Evolutionary conservation across 305 asterid species (phyloP), one percentile per base, ranked within the genome.

Genomic region (Fraxinus nigra): DNA sequence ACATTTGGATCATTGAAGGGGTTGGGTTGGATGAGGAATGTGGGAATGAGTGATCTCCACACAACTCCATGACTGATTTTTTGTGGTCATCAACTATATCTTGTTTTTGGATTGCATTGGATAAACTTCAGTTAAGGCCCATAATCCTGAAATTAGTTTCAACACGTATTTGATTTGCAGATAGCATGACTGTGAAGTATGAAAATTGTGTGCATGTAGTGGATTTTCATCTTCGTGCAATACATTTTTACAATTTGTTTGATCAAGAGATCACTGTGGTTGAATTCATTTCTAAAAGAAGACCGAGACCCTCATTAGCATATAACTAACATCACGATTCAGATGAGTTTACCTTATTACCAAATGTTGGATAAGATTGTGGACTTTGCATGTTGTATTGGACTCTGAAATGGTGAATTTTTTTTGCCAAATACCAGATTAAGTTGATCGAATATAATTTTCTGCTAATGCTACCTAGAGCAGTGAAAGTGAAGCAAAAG

Each of bases 331-430:
- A n/a, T 28, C 22, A 76, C 61, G 61, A 69, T 33, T 48, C 40
- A 43, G 46, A 20, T 32, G 28, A n/a, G 33, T 65, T 65, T 75
- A 51, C 73, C 38, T 46, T 20, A 26, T 63, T 40, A 18, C 54
- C 22, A 4, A 78, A 38, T 51, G 56, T 54, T 51, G 75, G 73
- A 46, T 35, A 72, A 81, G 28, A 37, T 7, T 82, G 14, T 51
- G 85, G 70, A 72, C 73, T 78, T 72, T 61, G 69, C 63, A 28
- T 26, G 37, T 28, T 30, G 14, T 74, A 75, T 81, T 77, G 65
- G 70, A 75, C 84, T 28, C 67, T 16, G 35, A 33, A 20, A 51
- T 40, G 20, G 35, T 6, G 37, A 28, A 11, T 65, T 56, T 40
- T 40, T 59, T 46, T 46, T 46, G 56, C 63, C 51, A 54, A 35